phyloP scores from a whole-genome alignment of 345 rosid species.

The Bruguiera sexangula region DNA sequence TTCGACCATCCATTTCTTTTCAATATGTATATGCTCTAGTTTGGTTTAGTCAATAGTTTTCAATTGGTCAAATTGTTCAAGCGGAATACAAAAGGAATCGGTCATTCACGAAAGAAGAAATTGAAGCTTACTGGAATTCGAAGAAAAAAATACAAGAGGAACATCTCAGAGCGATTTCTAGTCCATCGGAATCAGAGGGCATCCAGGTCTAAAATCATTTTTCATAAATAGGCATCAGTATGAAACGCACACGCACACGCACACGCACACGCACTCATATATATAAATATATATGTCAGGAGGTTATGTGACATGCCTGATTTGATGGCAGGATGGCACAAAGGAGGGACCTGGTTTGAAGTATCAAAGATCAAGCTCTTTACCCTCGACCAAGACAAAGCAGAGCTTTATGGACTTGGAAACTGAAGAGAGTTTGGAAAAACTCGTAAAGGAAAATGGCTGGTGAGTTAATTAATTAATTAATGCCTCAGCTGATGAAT shows the following conservation, averaged over 20 bases:
- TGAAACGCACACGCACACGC: no score
- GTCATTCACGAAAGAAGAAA: conserved; percentile 70
- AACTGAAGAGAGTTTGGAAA: conserved; percentile 30
- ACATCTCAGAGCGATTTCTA: conserved; percentile 40
- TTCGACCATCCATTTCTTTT: not conserved
- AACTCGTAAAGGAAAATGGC: conserved; percentile 36
- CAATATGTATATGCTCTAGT: not conserved
- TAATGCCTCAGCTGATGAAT: not conserved
- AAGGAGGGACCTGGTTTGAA: not conserved
- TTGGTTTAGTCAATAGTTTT: not conserved
- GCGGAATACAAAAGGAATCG: conserved; percentile 50
- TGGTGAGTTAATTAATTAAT: conserved; percentile 35
- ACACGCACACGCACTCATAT: no score
- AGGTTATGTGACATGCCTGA: no score
- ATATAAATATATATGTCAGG: no score
- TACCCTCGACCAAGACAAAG: conserved; percentile 21
- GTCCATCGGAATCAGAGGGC: conserved; percentile 13
- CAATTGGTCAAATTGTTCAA: conserved; percentile 18
- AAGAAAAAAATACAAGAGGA: conserved; percentile 65
- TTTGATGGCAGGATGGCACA: conserved; percentile 11
- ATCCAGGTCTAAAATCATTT: conserved; percentile 13
- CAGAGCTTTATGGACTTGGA: conserved; percentile 22
- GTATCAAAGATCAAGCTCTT: conserved; percentile 34
- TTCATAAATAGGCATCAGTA: no score
- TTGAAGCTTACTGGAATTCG: conserved; percentile 68